Base-by-base conservation (phyloP, 2,329 filamentous ascomycete genomes). In the Akanthomyces muscarius region DNA sequence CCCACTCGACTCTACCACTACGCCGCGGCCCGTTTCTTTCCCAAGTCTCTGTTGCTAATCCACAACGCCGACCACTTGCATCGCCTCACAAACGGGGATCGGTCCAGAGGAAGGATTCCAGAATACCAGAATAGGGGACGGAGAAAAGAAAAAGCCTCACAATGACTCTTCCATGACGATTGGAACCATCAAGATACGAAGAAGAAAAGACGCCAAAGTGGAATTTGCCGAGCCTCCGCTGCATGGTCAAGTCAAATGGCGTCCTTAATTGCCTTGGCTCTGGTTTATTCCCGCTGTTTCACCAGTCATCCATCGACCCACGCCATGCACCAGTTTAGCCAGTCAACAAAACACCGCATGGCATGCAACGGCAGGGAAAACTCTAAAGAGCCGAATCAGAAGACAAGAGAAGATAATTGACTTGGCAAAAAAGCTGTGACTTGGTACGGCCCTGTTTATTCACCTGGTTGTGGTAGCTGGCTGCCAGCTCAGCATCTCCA, bases 131-230 rank as follows among this genome's bases (percentile, higher is more conserved):
- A 11, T n/a, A n/a, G 11, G 10, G 5, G 23, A n/a, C 14, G 30
- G n/a, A 33, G 7, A 44, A 48, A 16, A 18, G 30, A 44, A 53
- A 36, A 23, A 38, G 55, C 25, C 18, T 21, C 47, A 11, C 36
- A n/a, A 47, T 61, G 57, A 60, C 38, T 51, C 36, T 52, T 30
- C 18, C 13, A 52, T 60, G 41, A 52, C 58, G 48, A 61, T 61
- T 18, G 1, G 4, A 14, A 47, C 14, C 10, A 11, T n/a, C 23
- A 44, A 44, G 13, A 45, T 28, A 56, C 38, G 25, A 45, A 44
- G 7, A 14, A 28, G 6, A 45, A 30, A 56, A 14, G 10, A 28
- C 21, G 13, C n/a, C 21, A 21, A 25, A 51, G 25, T 33, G 25
- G 33, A 51, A 23, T n/a, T 1, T 50, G 56, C 45, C 14, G 21